phyloP scores from a whole-genome alignment of 306 rosid species.

The Trifolium dubium region DNA sequence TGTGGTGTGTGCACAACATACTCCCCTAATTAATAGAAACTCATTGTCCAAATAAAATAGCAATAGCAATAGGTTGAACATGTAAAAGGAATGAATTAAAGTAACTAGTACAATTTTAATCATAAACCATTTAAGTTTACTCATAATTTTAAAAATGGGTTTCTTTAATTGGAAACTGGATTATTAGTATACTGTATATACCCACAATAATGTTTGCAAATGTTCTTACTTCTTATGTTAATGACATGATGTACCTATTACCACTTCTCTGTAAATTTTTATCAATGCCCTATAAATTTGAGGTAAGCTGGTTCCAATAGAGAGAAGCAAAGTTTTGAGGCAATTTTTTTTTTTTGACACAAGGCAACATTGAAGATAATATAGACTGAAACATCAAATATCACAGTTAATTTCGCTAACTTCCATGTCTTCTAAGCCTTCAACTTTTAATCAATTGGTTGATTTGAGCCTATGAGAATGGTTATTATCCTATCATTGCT shows the following conservation, averaged over 20 bases:
- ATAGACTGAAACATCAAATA: not conserved
- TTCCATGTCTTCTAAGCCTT: not conserved
- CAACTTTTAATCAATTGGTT: not conserved
- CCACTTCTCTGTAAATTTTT: not conserved
- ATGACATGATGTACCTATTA: not conserved
- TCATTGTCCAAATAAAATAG: not conserved
- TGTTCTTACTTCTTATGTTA: too few relatives aligned
- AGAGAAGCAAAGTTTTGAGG: not conserved
- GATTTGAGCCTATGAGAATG: not conserved
- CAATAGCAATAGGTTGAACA: not conserved
- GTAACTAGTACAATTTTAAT: not conserved
- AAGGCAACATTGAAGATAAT: not conserved
- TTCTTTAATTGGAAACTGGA: not conserved
- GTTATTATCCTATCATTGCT: not conserved
- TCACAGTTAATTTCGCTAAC: not conserved
- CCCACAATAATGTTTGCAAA: not conserved
- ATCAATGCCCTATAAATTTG: not conserved
- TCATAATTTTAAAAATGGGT: not conserved
- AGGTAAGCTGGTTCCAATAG: not conserved
- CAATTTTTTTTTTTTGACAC: too few relatives aligned
- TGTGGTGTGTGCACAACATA: not conserved
- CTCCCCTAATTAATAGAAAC: slow-evolving; percentile 1
- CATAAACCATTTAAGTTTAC: not conserved
- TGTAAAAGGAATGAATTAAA: not conserved
- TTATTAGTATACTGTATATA: not conserved